Percentiles rank a stretch among this genome's conserved stretches.
phyloP scores from a whole-genome alignment of 768 basidiomycete genomes.

The Psilocybe sp. region DNA sequence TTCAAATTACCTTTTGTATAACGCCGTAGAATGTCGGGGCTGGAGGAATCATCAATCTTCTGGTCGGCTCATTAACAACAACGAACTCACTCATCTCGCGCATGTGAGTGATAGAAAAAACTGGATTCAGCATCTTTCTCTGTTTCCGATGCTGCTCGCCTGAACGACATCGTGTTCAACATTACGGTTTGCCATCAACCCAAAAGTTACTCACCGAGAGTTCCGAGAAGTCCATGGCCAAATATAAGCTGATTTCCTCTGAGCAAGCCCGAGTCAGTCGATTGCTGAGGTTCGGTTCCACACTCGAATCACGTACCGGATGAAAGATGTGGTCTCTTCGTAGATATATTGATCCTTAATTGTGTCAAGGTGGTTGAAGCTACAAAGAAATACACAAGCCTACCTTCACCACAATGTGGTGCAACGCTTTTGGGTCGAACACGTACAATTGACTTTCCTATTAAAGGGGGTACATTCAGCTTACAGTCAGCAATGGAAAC shows the following conservation, averaged over 20 bases:
- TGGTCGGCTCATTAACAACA: neutral
- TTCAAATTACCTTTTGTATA: slow-evolving; percentile 21
- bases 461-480: neutral
- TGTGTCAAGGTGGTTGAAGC: neutral
- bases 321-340: slow-evolving; percentile 24
- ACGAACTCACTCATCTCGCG: slow-evolving; percentile 26
- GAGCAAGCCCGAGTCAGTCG: neutral
- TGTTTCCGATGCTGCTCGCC: slow-evolving; percentile 40
- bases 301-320: slow-evolving; percentile 18
- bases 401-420: slow-evolving; percentile 45
- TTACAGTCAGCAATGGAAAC: neutral
- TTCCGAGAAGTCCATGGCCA: slow-evolving; percentile 17
- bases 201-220: slow-evolving; percentile 14
- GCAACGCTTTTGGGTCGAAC: slow-evolving; percentile 43
- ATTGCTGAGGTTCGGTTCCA: neutral
- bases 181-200: neutral
- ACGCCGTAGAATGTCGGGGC: slow-evolving; percentile 33
- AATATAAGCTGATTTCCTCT: slow-evolving; percentile 15
- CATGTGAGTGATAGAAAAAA: slow-evolving; percentile 40
- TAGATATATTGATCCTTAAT: slow-evolving; percentile 30
- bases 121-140: slow-evolving; percentile 42
- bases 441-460: slow-evolving; percentile 34
- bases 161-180: slow-evolving; percentile 5
- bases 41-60: slow-evolving; percentile 4
- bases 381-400: neutral